Evolutionary conservation across 257 asterid species (phyloP), one percentile per base, ranked within the genome.

Genomic region (Lithospermum erythrorhizon): DNA sequence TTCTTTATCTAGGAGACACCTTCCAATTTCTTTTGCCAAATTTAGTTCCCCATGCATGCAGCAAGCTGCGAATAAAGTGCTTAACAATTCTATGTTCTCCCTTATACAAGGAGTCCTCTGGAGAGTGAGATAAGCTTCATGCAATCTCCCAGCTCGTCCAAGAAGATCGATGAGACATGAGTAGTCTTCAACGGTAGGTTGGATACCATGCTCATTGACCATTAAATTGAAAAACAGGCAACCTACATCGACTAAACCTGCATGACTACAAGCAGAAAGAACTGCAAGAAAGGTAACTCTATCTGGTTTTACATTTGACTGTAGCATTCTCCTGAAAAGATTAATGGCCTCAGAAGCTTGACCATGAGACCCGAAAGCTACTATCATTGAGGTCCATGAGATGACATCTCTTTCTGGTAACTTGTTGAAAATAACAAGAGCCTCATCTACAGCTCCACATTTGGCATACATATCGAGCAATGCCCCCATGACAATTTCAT

Each of bases 391-490:
- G 49, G 96, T 85, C 95, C 95, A 79, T 1, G 95, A 83, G 20
- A 87, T 87, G 71, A 83, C 68, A 70, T 85, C 96, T 72, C 74
- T 78, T 56, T 71, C 69, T 1, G 75, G 68, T 37, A 85, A 59
- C 73, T 68, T 78, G 41, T 78, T 73, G 60, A 87, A 83, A 58
- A 87, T 80, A 29, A 11, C 30, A 45, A 55, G 76, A 60, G 96
- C 93, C 72, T 87, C 89, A 49, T 68, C 54, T 29, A 87, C 83
- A 49, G 82, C 93, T 51, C 96, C 95, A 45, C 96, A 83, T 63
- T 87, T 85, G 49, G 95, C 89, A 66, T 87, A 87, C 96, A 87
- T 87, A 69, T 87, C 93, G 18, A 87, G 84, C 57, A 87, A 76
- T 45, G 95, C 86, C 35, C 91, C 95, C 87, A 85, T 77, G 52